Evolutionary conservation across 2,329 filamentous ascomycete species (phyloP).

Genomic region (Nothomitra cinnamomea): DNA sequence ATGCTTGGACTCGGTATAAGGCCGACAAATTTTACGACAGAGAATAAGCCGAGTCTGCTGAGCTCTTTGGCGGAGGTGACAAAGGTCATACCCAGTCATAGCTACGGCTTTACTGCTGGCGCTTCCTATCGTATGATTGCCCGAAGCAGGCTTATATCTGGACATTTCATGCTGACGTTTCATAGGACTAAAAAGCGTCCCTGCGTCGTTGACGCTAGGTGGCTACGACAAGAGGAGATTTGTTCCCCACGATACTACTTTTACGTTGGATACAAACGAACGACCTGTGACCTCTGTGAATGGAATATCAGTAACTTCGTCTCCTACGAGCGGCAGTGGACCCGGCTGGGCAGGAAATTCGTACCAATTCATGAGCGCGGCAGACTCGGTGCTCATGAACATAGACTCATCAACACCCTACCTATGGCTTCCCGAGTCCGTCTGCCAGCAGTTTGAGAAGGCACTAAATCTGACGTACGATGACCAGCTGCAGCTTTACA

Average conservation of each 20-base stretch:
- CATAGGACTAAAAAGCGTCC: conserved; percentile 13
- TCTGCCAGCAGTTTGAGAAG: conserved; percentile 19
- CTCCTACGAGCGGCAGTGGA: background rate
- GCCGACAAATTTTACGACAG: conserved; percentile 21
- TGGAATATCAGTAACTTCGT: background rate
- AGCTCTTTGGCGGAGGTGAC: conserved; percentile 35
- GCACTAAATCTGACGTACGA: conserved; percentile 20
- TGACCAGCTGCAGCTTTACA: conserved; percentile 15
- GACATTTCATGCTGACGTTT: background rate
- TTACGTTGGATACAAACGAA: background rate
- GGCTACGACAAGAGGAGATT: conserved; percentile 2
- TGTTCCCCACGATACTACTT: background rate
- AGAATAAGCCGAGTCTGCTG: conserved; percentile 34
- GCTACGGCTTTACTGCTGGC: conserved; percentile 63
- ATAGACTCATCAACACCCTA: conserved; percentile 21
- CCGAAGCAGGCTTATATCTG: background rate
- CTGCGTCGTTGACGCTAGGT: conserved; percentile 26
- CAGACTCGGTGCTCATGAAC: conserved; percentile 8
- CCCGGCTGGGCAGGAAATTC: background rate
- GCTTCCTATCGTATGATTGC: conserved; percentile 2
- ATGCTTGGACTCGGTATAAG: conserved; percentile 10
- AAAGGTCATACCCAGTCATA: conserved; percentile 46
- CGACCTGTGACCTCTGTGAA: background rate
- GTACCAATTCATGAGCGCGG: background rate
- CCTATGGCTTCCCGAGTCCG: conserved; percentile 19